phyloP scores from a whole-genome alignment of 176 grass and related monocot species.

The Raddia distichophylla region DNA sequence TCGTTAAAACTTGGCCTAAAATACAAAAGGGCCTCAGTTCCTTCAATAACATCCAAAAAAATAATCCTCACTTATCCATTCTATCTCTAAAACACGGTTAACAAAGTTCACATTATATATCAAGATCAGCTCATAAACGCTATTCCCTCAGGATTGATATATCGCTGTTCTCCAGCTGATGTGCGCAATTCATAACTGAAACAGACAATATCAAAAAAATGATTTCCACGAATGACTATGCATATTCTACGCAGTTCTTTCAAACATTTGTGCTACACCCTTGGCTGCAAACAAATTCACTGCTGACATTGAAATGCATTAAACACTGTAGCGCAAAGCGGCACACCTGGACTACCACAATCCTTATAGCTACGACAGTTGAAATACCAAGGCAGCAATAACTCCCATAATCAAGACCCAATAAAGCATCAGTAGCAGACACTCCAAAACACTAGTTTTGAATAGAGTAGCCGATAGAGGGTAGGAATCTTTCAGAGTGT shows the following conservation, averaged over 20 bases:
- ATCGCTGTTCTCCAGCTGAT: not conserved
- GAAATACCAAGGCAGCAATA: not conserved
- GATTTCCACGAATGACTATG: not conserved
- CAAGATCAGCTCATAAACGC: not conserved
- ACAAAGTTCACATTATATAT: not conserved
- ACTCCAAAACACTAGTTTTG: too few species aligned
- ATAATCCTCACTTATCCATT: too few species aligned
- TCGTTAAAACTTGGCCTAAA: not conserved
- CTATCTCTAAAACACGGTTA: not conserved
- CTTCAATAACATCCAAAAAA: not conserved
- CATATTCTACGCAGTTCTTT: not conserved
- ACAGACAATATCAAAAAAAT: not conserved
- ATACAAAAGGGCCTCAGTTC: not conserved
- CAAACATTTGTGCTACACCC: not conserved
- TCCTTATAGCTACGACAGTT: not conserved
- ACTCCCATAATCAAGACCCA: not conserved
- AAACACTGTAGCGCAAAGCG: not conserved
- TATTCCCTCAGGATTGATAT: not conserved
- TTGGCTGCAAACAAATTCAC: conserved; percentile 11
- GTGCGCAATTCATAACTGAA: not conserved
- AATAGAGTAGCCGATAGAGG: too few species aligned
- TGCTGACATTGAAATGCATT: not conserved
- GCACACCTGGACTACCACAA: not conserved
- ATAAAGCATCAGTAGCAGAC: not conserved
- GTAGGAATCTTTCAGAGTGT: too few species aligned